Evolutionary conservation across 768 basidiomycete genomes (phyloP), one percentile per base, ranked within the genome.

Genomic region (Agrocybe chaxingu): DNA sequence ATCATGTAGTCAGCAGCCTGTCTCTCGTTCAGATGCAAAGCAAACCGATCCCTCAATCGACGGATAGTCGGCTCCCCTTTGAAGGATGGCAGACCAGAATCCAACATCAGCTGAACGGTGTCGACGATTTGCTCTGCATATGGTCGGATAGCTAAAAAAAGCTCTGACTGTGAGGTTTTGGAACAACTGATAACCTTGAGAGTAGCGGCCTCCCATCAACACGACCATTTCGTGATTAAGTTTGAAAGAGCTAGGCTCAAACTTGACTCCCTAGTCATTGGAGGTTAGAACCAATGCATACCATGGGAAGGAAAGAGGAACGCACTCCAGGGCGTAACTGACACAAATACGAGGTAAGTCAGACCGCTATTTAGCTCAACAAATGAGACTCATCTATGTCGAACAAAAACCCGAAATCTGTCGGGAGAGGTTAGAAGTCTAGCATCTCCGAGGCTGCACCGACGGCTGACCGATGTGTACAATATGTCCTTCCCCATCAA

Each of bases 141-240:
- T 0, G 94, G 93, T n/a, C 97, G 85, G 52, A 97, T 87, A 2
- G 96, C 92, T 38, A 99, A 81, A 79, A 79, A 99, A 99, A 1
- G 92, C 95, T 68, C 98, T 97, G 58, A 98, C 84, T 3, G 91
- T 92, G 33, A 99, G 81, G 62, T 91, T 90, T 61, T 90, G 87
- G 76, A 98, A 99, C 35, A 93, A 79, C 49, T 88, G 85, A 68
- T 96, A 99, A 13, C 97, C 97, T 69, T 95, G 90, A 1, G 92
- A 95, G 62, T 89, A 80, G 57, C 89, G 80, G 8, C 97, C 97
- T 43, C 97, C 97, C 97, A 99, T 99, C 31, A 98, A 72, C 10
- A 89, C 79, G 12, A 98, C 89, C 97, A 99, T 99, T 67, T 99
- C 97, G 65, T 98, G 95, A 53, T 92, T 97, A 43, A 99, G 80